phyloP scores from a whole-genome alignment of 495 filamentous ascomycete genomes.

The Penicillium roqueforti region DNA sequence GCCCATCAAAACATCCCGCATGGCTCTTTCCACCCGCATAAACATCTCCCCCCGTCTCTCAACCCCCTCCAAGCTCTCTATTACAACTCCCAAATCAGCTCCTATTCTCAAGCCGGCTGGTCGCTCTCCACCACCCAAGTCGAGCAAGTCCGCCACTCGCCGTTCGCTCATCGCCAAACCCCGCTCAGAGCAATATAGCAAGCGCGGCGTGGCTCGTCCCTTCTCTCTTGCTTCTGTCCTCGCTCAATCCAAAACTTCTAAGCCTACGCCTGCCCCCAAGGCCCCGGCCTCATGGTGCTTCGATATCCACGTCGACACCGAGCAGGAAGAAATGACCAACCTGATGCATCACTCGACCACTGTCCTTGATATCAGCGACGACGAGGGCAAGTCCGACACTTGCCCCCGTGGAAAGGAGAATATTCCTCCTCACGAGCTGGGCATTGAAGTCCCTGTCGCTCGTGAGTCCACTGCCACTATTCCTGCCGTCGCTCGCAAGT shows the following conservation, averaged over 20 bases:
- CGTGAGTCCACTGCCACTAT: constrained; percentile 14
- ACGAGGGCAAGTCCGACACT: constrained; percentile 42
- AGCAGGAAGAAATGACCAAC: constrained; percentile 83
- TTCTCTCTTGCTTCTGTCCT: constrained; percentile 81
- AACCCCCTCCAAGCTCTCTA: constrained; percentile 33
- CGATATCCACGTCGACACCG: constrained; percentile 89
- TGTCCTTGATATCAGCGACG: constrained; percentile 74
- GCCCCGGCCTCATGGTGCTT: constrained; percentile 77
- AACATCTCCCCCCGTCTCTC: constrained; percentile 32
- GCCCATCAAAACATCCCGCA: constrained; percentile 40
- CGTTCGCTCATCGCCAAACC: constrained; percentile 38
- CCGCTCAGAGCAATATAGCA: constrained; percentile 51
- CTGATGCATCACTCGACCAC: constrained; percentile 85
- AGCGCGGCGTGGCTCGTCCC: constrained; percentile 43
- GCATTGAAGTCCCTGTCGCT: constrained; percentile 29
- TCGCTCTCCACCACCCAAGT: constrained; percentile 37
- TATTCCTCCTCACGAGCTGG: constrained; percentile 53
- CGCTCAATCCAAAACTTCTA: constrained; percentile 31
- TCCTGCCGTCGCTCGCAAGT: constrained; percentile 28
- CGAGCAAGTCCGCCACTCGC: constrained; percentile 31
- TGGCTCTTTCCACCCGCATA: constrained; percentile 29
- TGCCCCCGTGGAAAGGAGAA: constrained; percentile 83
- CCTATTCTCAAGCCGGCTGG: constrained; percentile 37
- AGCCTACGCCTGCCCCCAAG: constrained; percentile 32
- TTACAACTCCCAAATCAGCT: constrained; percentile 32